Conservation (phyloP, 179 eudicot genomes). For the Beta lomatogona region DNA sequence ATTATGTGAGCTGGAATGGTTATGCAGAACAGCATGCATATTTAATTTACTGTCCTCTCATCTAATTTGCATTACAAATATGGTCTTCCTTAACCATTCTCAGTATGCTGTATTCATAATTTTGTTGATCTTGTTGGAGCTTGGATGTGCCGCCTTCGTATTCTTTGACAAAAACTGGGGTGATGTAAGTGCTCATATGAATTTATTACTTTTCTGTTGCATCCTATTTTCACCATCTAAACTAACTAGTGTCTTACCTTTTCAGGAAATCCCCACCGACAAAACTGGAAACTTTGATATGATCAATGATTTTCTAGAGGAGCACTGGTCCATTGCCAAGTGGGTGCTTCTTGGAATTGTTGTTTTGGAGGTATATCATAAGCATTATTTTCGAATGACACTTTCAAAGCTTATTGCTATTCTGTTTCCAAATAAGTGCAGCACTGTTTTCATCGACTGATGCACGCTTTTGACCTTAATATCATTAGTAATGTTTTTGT, state of each 20-base stretch:
- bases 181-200: slow-evolving; percentile 51
- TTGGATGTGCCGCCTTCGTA: slow-evolving; percentile 71
- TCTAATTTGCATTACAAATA: slow-evolving; percentile 1
- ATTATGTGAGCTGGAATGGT: neutral
- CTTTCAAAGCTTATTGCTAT: neutral
- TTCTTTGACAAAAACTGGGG: slow-evolving; percentile 83
- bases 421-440: too few species aligned
- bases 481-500: too few species aligned
- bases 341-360: slow-evolving; percentile 95
- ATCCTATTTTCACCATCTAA: neutral
- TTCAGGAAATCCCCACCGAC: slow-evolving; percentile 80
- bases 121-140: slow-evolving; percentile 81
- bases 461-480: too few species aligned
- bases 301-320: slow-evolving; percentile 71
- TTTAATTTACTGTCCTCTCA: neutral
- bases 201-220: slow-evolving; percentile 13
- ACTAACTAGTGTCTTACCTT: neutral
- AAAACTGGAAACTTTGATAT: slow-evolving; percentile 74
- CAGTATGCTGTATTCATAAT: slow-evolving; percentile 79
- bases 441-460: too few species aligned
- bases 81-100: slow-evolving; percentile 54
- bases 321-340: slow-evolving; percentile 69
- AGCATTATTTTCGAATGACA: slow-evolving; percentile 13
- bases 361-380: slow-evolving; percentile 63
- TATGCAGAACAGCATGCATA: neutral